Evolutionary conservation across 2,329 filamentous ascomycete genomes (phyloP).

Genomic region (Claviceps capensis): DNA sequence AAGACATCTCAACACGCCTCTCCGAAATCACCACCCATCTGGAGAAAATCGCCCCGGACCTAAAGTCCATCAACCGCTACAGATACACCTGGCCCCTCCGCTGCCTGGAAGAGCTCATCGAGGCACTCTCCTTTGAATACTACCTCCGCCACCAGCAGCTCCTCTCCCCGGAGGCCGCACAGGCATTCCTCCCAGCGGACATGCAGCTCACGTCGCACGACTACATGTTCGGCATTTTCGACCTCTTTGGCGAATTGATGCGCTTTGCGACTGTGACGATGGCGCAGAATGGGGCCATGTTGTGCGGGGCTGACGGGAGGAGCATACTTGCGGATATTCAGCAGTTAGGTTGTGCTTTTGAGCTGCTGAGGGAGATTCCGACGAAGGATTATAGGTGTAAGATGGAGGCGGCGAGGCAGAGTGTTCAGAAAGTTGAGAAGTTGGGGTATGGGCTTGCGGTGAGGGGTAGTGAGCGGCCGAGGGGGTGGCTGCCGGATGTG

Average conservation of each 20-base stretch:
- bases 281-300: slow-evolving; percentile 50
- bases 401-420: slow-evolving; percentile 71
- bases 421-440: slow-evolving; percentile 87
- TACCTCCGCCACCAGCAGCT: slow-evolving; percentile 70
- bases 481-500: slow-evolving; percentile 82
- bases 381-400: slow-evolving; percentile 57
- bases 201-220: slow-evolving; percentile 65
- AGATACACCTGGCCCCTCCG: slow-evolving; percentile 71
- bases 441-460: slow-evolving; percentile 80
- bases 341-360: slow-evolving; percentile 60
- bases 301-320: slow-evolving; percentile 27
- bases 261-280: slow-evolving; percentile 83
- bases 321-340: slow-evolving; percentile 73
- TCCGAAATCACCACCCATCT: slow-evolving; percentile 60
- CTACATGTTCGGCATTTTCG: slow-evolving; percentile 82
- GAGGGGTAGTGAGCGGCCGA: slow-evolving; percentile 74
- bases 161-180: slow-evolving; percentile 52
- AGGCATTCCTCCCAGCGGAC: slow-evolving; percentile 31
- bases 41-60: slow-evolving; percentile 51
- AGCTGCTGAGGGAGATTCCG: slow-evolving; percentile 51
- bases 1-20: slow-evolving; percentile 57
- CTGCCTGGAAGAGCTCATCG: slow-evolving; percentile 87
- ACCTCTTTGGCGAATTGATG: slow-evolving; percentile 94
- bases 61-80: slow-evolving; percentile 66
- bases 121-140: slow-evolving; percentile 77